Evolutionary conservation across 768 basidiomycete genomes (phyloP).

Genomic region (Xerocomellus amylosporus): DNA sequence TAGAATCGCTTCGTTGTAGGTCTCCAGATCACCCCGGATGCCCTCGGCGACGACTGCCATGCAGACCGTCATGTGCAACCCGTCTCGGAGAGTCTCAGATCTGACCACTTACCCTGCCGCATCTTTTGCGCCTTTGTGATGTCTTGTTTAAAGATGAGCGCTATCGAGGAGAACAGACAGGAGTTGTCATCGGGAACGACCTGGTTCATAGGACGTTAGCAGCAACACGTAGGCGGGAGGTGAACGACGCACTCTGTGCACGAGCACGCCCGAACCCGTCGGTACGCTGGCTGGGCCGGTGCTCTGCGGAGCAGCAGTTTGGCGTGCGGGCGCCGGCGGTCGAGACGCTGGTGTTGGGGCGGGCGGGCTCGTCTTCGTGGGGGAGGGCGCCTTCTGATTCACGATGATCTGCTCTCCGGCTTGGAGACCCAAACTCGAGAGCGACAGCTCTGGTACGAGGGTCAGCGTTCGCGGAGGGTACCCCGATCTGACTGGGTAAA

Average conservation of each 20-base stretch:
- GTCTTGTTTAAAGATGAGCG: conserved; percentile 81
- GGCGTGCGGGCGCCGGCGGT: conserved; percentile 15
- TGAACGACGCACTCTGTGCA: conserved; percentile 58
- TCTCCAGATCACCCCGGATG: conserved; percentile 66
- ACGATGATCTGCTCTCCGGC: conserved; percentile 88
- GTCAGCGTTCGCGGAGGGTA: conserved; percentile 81
- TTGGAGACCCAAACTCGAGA: conserved; percentile 74
- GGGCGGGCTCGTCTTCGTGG: conserved; percentile 8
- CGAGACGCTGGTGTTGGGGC: conserved; percentile 11
- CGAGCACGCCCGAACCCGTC: conserved; percentile 59
- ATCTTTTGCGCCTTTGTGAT: conserved; percentile 67
- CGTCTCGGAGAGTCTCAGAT: neutral
- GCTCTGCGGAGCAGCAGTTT: conserved; percentile 12
- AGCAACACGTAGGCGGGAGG: conserved; percentile 1
- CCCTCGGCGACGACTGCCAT: conserved; percentile 76
- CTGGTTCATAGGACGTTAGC: conserved; percentile 31
- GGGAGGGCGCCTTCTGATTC: conserved; percentile 36
- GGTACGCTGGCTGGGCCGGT: conserved; percentile 56
- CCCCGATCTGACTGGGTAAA: conserved; percentile 64
- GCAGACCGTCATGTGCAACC: conserved; percentile 6
- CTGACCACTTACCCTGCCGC: conserved; percentile 58
- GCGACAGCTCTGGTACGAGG: conserved; percentile 66
- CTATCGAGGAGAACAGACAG: conserved; percentile 87
- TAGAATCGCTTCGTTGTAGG: conserved; percentile 82
- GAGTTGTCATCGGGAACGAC: conserved; percentile 98